These are phyloP conservation scores for Penicillium sp. DNA, from an alignment of 2,329 filamentous ascomycete species.

Conservation along the genomic window DNA sequence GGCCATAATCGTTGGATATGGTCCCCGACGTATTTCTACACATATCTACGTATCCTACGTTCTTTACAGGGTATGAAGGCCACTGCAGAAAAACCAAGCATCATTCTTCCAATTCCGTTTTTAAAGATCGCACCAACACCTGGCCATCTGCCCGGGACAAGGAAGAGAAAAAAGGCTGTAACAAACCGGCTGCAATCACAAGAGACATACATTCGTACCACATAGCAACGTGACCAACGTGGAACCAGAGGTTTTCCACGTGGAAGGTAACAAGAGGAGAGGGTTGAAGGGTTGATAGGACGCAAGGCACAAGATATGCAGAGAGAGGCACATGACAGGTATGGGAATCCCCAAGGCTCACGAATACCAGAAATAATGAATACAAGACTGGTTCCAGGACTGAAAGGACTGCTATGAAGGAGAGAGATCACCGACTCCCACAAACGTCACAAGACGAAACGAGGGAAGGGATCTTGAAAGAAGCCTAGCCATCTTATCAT, in stretches of 20 bases:
- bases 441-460: neutral
- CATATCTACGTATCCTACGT: no score
- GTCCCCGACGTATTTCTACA: no score
- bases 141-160: neutral
- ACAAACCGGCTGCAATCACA: constrained; percentile 15
- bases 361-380: neutral
- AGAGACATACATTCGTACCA: constrained; percentile 22
- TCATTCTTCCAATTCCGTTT: neutral
- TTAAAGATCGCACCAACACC: neutral
- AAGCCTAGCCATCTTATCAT: neutral
- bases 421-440: neutral
- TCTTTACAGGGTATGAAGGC: neutral
- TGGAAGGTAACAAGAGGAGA: neutral
- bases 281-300: neutral
- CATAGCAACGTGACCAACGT: constrained; percentile 21
- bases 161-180: constrained; percentile 2
- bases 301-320: neutral
- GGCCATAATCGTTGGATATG: no score
- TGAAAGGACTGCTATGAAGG: neutral
- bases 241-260: neutral
- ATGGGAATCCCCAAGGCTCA: neutral
- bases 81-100: neutral
- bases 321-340: neutral
- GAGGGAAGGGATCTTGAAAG: neutral
- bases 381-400: neutral